Evolutionary conservation across 2,329 filamentous ascomycete species (phyloP).

Genomic region (Endocalyx cinctus): DNA sequence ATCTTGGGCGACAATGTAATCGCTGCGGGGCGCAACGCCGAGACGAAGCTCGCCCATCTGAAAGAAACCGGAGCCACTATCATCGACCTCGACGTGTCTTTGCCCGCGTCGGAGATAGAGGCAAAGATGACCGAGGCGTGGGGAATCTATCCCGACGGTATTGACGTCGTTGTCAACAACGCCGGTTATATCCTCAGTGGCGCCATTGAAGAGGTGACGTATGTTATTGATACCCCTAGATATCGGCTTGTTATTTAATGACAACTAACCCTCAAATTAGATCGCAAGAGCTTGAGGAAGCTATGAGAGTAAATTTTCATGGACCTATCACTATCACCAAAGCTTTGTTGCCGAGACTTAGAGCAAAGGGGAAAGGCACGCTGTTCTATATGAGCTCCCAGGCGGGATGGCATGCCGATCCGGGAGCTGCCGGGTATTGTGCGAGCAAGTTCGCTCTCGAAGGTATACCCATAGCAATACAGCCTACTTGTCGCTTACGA

Average conservation of each 20-base stretch:
- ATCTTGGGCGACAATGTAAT: slow-evolving; percentile 34
- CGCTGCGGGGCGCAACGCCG: slow-evolving; percentile 34
- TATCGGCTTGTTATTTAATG: background rate
- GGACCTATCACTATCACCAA: slow-evolving; percentile 33
- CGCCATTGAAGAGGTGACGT: slow-evolving; percentile 25
- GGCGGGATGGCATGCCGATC: slow-evolving; percentile 28
- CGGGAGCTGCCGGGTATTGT: slow-evolving; percentile 22
- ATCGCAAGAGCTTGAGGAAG: slow-evolving; percentile 20
- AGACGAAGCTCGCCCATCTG: slow-evolving; percentile 28
- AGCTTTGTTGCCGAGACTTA: slow-evolving; percentile 28
- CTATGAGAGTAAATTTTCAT: slow-evolving; percentile 32
- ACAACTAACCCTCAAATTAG: slow-evolving; percentile 7
- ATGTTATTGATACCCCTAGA: slow-evolving; percentile 1
- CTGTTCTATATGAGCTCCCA: slow-evolving; percentile 32
- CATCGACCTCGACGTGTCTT: slow-evolving; percentile 24
- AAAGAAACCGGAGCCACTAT: slow-evolving; percentile 25
- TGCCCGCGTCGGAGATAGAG: slow-evolving; percentile 15
- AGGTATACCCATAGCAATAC: slow-evolving; percentile 10
- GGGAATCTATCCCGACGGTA: slow-evolving; percentile 18
- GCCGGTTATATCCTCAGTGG: slow-evolving; percentile 30
- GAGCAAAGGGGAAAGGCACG: slow-evolving; percentile 24
- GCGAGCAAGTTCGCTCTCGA: slow-evolving; percentile 19
- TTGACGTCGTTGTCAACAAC: slow-evolving; percentile 36
- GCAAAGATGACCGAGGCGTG: slow-evolving; percentile 17
- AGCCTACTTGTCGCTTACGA: slow-evolving; percentile 24